Base-by-base conservation (phyloP, 345 rosid genomes). In the Syzygium grande region DNA sequence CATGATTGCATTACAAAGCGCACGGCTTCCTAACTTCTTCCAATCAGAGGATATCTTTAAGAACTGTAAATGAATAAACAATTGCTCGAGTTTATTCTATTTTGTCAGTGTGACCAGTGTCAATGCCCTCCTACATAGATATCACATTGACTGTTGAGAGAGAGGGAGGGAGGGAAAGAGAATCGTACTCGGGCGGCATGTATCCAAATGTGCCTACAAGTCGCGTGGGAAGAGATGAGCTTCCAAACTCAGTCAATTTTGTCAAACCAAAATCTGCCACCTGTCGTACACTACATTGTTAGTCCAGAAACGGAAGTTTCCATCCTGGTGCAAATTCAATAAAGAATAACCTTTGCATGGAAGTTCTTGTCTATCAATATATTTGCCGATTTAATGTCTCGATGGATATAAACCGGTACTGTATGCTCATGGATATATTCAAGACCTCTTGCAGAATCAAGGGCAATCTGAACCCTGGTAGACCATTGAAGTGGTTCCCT, bases 181-280 rank as follows among this genome's bases (percentile, higher is more conserved):
- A 34, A 89, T 87, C 95, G 93, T 93, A 96, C 99, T 98, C 99
- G 2, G 99, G 99, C 34, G 99, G 96, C 99, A 98, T 98, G 91
- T 98, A 98, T 91, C 99, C 99, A 91, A 98, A 98, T 84, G 99
- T 98, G 49, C 99, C 99, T 91, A 96, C 97, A 59, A 97, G 97
- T 86, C 96, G 94, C 30, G 98, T 93, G 34, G 90, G 95, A 21
- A 94, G 91, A 3, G 96, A 93, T 78, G 92, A 17, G 88, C 95
- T 90, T 89, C 97, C 99, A n/a, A 94, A 96, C 90, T 96, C 97
- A 52, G 97, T 94, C 85, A 98, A 92, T 87, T 96, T 98, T 51
- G 99, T 91, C 88, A 98, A 94, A 54, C 99, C 99, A 89, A 98
- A 98, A 94, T 95, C 99, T 25, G 99, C 99, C 41, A 97, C 99